Evolutionary conservation across 331 rosid species (phyloP), one percentile per base, ranked within the genome.

Genomic region (Malus hybrid): DNA sequence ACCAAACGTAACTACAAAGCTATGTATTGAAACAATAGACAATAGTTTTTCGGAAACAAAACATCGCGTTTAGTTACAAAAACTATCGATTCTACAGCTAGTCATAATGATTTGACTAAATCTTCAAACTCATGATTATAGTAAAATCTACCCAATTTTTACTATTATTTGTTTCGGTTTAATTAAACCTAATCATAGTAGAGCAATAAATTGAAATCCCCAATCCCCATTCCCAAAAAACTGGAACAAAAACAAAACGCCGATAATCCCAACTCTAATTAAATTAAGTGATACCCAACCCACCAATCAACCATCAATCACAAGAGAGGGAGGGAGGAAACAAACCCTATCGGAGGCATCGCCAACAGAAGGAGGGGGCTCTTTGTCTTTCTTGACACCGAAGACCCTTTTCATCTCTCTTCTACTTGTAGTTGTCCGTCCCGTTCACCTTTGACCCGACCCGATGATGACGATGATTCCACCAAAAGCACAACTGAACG

Each of bases 371-470:
- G 99, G 97, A 78, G 97, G 97, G 10, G 99, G 97, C 36, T 95
- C 97, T 61, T 90, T 89, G 44, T 94, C 90, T 81, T 89, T 92
- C 90, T 92, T 92, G 10, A 57, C 89, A 69, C 97, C 97, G 44
- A 92, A 95, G 12, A 95, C 93, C 64, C 97, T 87, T 85, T 83
- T 95, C 97, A 95, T 95, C 76, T 78, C 77, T 94, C 75, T 76
- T 71, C 34, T 52, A 39, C 67, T 69, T 57, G 24, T 65, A 10
- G 11, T 63, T 57, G 9, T 2, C 0, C 24, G 24, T 24, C 24
- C 24, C 24, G 20, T 7, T 9, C 57, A 9, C 69, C 54, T 34
- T 4, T 31, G 66, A 67, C 22, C 36, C 81, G 16, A 24, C 24
- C 24, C 24, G 24, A 24, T 1, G 24, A 42, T 10, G 28, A 22